phyloP scores from a whole-genome alignment of 139 green algal genomes.

The Closterium sp. region DNA sequence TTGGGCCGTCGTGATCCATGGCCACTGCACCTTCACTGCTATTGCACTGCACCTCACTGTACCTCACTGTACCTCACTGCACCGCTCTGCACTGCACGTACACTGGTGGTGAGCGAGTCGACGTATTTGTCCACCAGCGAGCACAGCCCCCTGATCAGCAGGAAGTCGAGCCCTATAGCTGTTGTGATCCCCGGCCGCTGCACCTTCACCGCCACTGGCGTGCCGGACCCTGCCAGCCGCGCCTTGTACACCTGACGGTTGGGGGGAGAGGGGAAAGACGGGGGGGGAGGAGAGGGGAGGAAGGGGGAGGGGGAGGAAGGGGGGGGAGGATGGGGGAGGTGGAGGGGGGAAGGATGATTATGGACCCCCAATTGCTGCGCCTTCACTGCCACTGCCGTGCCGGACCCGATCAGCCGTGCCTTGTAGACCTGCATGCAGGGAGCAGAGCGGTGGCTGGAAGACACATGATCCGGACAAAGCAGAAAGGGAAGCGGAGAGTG shows the following conservation, averaged over 20 bases:
- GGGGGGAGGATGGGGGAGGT: too few species aligned
- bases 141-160: conserved; percentile 62
- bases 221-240: conserved; percentile 58
- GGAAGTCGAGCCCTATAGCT: conserved; percentile 84
- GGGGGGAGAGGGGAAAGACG: too few species aligned
- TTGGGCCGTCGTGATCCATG: conserved; percentile 83
- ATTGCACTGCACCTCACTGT: conserved; percentile 43
- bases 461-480: too few species aligned
- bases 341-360: too few species aligned
- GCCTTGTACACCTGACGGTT: conserved; percentile 42
- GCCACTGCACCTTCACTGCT: conserved; percentile 93
- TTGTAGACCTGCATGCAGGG: conserved; percentile 32
- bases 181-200: conserved; percentile 88
- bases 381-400: conserved; percentile 87
- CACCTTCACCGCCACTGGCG: conserved; percentile 90
- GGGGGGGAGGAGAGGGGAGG: too few species aligned
- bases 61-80: too few species aligned
- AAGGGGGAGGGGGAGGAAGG: too few species aligned
- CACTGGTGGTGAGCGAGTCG: conserved; percentile 21
- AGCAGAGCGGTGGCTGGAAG: too few species aligned
- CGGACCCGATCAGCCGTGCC: conserved; percentile 53
- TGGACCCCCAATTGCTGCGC: conserved; percentile 90
- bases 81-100: not conserved
- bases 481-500: conserved; percentile 20
- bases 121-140: conserved; percentile 24